A percentile compares a stretch with the other conserved stretches of the same genome.
Evolutionary conservation across 768 basidiomycete genomes (phyloP).

Genomic region (Hericium erinaceus): DNA sequence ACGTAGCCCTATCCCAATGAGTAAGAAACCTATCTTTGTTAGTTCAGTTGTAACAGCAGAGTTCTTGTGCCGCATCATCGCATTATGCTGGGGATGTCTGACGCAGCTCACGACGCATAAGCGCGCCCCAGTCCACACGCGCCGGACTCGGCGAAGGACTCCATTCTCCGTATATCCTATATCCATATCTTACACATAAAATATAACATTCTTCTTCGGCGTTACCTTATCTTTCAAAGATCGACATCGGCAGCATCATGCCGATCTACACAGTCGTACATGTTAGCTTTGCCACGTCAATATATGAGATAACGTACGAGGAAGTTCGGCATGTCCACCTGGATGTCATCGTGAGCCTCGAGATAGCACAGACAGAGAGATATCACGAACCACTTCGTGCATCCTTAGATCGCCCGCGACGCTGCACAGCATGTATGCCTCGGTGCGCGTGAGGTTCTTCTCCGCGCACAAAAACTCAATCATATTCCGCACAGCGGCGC

Average conservation of each 20-base stretch:
- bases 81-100: no score
- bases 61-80: no score
- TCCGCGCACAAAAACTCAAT: conserved; percentile 39
- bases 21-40: no score
- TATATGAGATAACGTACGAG: background rate
- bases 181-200: no score
- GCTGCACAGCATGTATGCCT: conserved; percentile 55
- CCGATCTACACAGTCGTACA: background rate
- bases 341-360: background rate
- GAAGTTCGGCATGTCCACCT: conserved; percentile 2
- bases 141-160: no score
- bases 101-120: no score
- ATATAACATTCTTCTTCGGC: no score
- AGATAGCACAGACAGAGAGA: background rate
- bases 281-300: background rate
- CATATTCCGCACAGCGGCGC: conserved; percentile 50
- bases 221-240: background rate
- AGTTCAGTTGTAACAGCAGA: no score
- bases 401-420: conserved; percentile 49
- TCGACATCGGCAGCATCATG: conserved; percentile 2
- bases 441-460: conserved; percentile 33
- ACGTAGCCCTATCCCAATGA: no score
- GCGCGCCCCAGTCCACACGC: no score
- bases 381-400: conserved; percentile 45
- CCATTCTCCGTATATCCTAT: no score